Evolutionary conservation across 2,329 filamentous ascomycete genomes (phyloP).

Genomic region (Neoscytalidium dimidiatum): DNA sequence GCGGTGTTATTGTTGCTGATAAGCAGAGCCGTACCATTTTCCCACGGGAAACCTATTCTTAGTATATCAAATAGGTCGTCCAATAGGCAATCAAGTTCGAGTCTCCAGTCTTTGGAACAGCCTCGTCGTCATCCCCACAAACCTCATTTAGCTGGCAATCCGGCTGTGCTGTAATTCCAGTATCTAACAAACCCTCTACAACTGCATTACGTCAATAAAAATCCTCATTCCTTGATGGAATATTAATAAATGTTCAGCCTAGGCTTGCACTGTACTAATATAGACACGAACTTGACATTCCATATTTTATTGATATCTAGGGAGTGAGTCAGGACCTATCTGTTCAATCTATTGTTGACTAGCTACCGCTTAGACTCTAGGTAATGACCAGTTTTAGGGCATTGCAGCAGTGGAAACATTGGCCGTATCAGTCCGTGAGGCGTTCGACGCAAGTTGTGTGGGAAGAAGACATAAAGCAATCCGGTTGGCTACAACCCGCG

Average conservation of each 20-base stretch:
- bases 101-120: background rate
- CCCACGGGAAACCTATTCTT: background rate
- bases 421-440: background rate
- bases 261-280: background rate
- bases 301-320: background rate
- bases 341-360: background rate
- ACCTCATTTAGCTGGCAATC: background rate
- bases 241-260: background rate
- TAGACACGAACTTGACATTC: background rate
- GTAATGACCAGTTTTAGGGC: too few species aligned
- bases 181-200: too few species aligned
- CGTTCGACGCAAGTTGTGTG: background rate
- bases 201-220: too few species aligned
- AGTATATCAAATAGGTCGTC: background rate
- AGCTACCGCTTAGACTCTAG: background rate
- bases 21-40: background rate
- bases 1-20: background rate
- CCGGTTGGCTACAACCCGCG: conserved; percentile 60
- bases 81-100: background rate
- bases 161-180: background rate
- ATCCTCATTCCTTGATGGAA: background rate
- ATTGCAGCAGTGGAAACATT: too few species aligned
- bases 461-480: background rate
- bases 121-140: background rate
- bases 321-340: background rate